Percentiles rank a stretch among this genome's conserved stretches.
Conservation (phyloP, 73 alveolate genomes). For the Paramecium tetraurelia region DNA sequence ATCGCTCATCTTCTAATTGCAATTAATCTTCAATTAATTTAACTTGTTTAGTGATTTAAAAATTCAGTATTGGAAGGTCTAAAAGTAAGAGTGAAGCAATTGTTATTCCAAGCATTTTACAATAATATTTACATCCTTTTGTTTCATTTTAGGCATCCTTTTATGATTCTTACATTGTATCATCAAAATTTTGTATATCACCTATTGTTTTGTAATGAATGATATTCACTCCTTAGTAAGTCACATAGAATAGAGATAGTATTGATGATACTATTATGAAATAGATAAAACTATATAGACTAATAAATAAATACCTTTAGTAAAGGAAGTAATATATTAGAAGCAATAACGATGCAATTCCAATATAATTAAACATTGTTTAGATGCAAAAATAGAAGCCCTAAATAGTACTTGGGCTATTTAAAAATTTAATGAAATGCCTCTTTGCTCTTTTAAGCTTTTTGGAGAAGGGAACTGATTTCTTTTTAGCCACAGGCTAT, state of each 20-base stretch:
- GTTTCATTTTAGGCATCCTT: neutral
- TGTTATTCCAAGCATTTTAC: neutral
- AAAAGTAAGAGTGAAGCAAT: neutral
- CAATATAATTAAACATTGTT: neutral
- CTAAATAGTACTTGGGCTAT: neutral
- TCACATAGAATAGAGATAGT: neutral
- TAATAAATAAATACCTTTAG: neutral
- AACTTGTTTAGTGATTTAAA: neutral
- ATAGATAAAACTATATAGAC: neutral
- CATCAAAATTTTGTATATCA: neutral
- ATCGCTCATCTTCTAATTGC: neutral
- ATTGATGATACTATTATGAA: neutral
- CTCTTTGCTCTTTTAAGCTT: neutral
- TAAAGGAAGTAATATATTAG: neutral
- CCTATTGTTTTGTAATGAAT: neutral
- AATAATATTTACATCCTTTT: neutral
- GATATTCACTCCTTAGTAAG: neutral
- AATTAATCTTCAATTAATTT: neutral
- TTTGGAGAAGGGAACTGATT: neutral
- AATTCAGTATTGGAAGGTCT: neutral
- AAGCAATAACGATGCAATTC: neutral
- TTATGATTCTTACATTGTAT: neutral
- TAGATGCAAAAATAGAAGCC: neutral
- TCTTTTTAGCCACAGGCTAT: neutral
- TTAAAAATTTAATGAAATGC: neutral